phyloP scores from a whole-genome alignment of 2,329 filamentous ascomycete species.

The Nothomitra cinnamomea region DNA sequence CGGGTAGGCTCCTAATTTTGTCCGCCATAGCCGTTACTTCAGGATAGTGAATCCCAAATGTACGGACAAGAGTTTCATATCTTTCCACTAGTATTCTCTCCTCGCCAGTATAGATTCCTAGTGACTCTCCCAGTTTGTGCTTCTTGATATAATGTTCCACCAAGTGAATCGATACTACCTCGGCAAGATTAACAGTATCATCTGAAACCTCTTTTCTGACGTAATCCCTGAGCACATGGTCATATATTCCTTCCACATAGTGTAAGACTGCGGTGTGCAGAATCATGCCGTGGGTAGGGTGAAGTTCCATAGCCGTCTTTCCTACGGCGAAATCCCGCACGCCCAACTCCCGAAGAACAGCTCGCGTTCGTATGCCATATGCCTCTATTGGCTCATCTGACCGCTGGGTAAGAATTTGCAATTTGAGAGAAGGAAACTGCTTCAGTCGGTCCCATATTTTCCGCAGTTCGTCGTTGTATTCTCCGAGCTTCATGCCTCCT shows the following conservation, averaged over 20 bases:
- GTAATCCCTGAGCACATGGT: conserved; percentile 22
- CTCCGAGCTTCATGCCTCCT: conserved; percentile 26
- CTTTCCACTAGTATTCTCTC: conserved; percentile 24
- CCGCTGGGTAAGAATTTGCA: conserved; percentile 36
- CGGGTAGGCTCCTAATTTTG: conserved; percentile 1
- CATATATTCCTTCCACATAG: conserved; percentile 37
- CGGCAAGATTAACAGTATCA: not conserved
- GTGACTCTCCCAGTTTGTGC: conserved; percentile 36
- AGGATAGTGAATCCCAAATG: not conserved
- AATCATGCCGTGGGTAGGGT: not conserved
- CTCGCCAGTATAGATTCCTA: conserved; percentile 27
- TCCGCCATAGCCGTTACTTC: conserved; percentile 1
- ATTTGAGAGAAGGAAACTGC: conserved; percentile 34
- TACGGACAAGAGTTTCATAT: conserved; percentile 34
- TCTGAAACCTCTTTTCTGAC: not conserved
- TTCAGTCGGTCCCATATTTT: conserved; percentile 31
- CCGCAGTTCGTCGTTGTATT: conserved; percentile 37
- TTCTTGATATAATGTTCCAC: conserved; percentile 38
- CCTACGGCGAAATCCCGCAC: conserved; percentile 8
- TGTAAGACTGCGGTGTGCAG: conserved; percentile 19
- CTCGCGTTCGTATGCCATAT: conserved; percentile 32
- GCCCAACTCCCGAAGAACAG: conserved; percentile 23
- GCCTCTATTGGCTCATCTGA: conserved; percentile 33
- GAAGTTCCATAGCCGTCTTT: not conserved
- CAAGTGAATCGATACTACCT: conserved; percentile 26